Evolutionary conservation across 2,329 filamentous ascomycete species (phyloP).

Genomic region (Trichoderma sp.): DNA sequence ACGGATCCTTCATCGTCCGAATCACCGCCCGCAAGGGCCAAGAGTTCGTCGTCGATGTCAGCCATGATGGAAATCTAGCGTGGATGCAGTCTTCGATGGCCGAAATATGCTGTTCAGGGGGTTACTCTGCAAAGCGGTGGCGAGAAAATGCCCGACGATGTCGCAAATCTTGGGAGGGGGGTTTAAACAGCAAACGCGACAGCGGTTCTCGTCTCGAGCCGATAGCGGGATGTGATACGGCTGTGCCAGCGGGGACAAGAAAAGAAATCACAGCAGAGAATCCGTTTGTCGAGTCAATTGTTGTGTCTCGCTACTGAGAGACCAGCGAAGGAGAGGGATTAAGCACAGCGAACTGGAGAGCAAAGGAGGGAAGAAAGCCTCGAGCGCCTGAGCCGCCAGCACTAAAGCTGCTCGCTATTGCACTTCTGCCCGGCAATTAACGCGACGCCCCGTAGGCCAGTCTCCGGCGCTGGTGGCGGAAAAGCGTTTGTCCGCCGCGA

Average conservation of each 20-base stretch:
- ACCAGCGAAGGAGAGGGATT: background rate
- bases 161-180: background rate
- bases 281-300: background rate
- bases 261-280: too few relatives aligned
- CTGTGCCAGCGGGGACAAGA: background rate
- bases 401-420: conserved; percentile 22
- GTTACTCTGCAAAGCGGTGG: conserved; percentile 3
- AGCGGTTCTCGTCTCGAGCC: background rate
- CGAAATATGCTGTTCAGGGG: conserved; percentile 14
- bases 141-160: conserved; percentile 9
- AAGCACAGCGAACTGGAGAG: conserved; percentile 8
- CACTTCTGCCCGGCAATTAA: conserved; percentile 18
- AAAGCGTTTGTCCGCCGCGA: background rate
- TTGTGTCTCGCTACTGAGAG: background rate
- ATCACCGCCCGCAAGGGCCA: conserved; percentile 85
- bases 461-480: conserved; percentile 14
- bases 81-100: background rate
- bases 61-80: conserved; percentile 64
- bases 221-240: background rate
- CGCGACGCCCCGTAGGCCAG: conserved; percentile 12
- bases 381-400: conserved; percentile 12
- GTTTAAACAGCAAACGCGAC: conserved; percentile 13
- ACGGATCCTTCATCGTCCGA: conserved; percentile 62
- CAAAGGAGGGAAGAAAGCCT: background rate
- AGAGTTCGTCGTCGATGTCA: conserved; percentile 89